phyloP scores from a whole-genome alignment of 2,329 filamentous ascomycete genomes.

The Fusarium sambucinum region DNA sequence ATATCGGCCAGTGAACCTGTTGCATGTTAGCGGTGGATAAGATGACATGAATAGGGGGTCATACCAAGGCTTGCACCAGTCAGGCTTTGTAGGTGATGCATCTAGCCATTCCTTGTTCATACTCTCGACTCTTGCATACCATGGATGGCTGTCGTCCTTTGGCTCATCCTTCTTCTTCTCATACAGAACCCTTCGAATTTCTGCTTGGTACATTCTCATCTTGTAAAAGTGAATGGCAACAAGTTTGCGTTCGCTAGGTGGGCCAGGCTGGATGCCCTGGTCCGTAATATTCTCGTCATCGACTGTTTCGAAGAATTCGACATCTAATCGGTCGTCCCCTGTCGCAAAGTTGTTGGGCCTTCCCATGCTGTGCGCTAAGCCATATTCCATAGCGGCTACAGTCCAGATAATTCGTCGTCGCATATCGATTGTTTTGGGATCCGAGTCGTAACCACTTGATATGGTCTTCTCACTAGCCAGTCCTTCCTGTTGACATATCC shows the following conservation, averaged over 20 bases:
- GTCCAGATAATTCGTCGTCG: constrained; percentile 90
- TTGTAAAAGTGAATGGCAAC: constrained; percentile 94
- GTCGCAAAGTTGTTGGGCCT: constrained; percentile 88
- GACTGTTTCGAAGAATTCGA: constrained; percentile 84
- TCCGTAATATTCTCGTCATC: constrained; percentile 86
- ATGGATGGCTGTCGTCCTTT: constrained; percentile 82
- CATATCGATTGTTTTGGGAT: constrained; percentile 87
- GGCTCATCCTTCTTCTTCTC: constrained; percentile 84
- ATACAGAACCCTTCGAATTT: constrained; percentile 88
- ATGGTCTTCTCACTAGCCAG: constrained; percentile 92
- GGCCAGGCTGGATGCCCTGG: constrained; percentile 78
- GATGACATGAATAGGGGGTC: constrained; percentile 44
- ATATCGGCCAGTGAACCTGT: constrained; percentile 75
- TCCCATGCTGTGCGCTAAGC: constrained; percentile 87
- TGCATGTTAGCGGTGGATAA: constrained; percentile 19
- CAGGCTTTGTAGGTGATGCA: constrained; percentile 75
- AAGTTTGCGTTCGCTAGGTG: constrained; percentile 83
- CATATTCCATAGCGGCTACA: constrained; percentile 87
- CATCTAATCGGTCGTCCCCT: constrained; percentile 83
- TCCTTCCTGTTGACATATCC: constrained; percentile 89
- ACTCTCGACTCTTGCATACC: constrained; percentile 84
- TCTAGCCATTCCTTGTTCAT: constrained; percentile 86
- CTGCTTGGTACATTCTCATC: constrained; percentile 87
- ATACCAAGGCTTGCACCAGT: constrained; percentile 84
- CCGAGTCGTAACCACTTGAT: constrained; percentile 69